Evolutionary conservation across 192 early-diverging fungal genomes (phyloP).

Genomic region (Funneliformis geosporum): DNA sequence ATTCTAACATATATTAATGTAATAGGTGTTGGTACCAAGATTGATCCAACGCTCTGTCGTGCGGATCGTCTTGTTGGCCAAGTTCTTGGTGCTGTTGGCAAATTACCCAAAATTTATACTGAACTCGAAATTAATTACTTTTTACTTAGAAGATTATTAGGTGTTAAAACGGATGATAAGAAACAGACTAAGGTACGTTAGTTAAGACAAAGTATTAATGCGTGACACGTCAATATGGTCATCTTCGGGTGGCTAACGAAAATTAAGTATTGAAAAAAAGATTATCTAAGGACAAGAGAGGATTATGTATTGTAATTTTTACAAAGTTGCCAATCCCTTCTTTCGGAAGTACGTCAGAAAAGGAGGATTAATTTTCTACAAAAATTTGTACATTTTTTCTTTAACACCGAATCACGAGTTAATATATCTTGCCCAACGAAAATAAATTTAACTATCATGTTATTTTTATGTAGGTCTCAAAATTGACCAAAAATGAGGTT

Average conservation of each 20-base stretch:
- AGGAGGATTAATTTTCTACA: too few species aligned
- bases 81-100: slow-evolving; percentile 89
- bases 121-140: slow-evolving; percentile 98
- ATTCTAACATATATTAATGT: background rate
- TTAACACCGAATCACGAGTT: too few species aligned
- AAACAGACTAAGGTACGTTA: slow-evolving; percentile 88
- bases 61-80: slow-evolving; percentile 96
- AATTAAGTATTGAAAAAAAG: too few species aligned
- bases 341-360: too few species aligned
- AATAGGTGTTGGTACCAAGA: slow-evolving; percentile 86
- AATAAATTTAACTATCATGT: background rate
- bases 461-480: slow-evolving; percentile 55
- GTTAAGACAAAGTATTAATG: too few species aligned
- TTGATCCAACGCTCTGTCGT: slow-evolving; percentile 96
- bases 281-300: too few species aligned
- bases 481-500: slow-evolving; percentile 90
- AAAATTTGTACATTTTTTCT: too few species aligned
- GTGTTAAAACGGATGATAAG: slow-evolving; percentile 97
- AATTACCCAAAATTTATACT: slow-evolving; percentile 89
- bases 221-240: too few species aligned
- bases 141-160: slow-evolving; percentile 91
- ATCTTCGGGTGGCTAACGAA: too few species aligned
- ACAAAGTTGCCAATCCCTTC: too few species aligned
- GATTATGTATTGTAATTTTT: too few species aligned
- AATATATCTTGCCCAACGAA: background rate